A percentile compares a stretch with the other conserved stretches of the same genome.
Evolutionary conservation across 106 monocot species (phyloP).

Genomic region (Dendrobium nobile): DNA sequence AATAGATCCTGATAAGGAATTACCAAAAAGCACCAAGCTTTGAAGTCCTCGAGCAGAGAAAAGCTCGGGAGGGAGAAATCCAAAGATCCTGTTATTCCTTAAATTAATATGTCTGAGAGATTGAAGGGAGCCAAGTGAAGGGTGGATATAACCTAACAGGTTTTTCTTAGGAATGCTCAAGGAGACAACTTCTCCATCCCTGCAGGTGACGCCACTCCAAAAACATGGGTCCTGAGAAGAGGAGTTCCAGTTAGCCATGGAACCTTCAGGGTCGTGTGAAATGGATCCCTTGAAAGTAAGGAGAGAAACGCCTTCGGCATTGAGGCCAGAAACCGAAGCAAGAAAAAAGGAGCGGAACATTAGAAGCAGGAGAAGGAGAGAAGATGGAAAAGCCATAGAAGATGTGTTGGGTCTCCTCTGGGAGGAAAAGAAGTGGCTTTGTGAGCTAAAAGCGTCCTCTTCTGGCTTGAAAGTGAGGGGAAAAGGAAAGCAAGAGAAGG

Average conservation of each 20-base stretch:
- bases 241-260: conserved; percentile 65
- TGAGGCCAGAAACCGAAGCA: conserved; percentile 15
- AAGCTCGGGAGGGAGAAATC: conserved; percentile 11
- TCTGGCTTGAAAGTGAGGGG: not conserved
- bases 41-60: conserved; percentile 4
- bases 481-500: not conserved
- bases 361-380: not conserved
- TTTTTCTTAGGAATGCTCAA: conserved; percentile 10
- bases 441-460: not conserved
- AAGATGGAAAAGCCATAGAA: not conserved
- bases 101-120: conserved; percentile 15
- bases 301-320: conserved; percentile 46
- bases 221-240: conserved; percentile 55
- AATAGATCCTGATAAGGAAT: conserved; percentile 11
- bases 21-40: conserved; percentile 16
- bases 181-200: conserved; percentile 5
- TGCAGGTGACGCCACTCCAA: conserved; percentile 71
- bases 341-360: conserved; percentile 1
- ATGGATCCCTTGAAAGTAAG: conserved; percentile 54
- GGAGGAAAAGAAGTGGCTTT: not conserved
- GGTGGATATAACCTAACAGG: conserved; percentile 7
- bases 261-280: conserved; percentile 28
- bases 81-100: conserved; percentile 12
- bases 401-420: not conserved
- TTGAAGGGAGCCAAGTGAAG: conserved; percentile 17